Base-by-base conservation (phyloP, 179 eudicot genomes). In the Silene coronaria region DNA sequence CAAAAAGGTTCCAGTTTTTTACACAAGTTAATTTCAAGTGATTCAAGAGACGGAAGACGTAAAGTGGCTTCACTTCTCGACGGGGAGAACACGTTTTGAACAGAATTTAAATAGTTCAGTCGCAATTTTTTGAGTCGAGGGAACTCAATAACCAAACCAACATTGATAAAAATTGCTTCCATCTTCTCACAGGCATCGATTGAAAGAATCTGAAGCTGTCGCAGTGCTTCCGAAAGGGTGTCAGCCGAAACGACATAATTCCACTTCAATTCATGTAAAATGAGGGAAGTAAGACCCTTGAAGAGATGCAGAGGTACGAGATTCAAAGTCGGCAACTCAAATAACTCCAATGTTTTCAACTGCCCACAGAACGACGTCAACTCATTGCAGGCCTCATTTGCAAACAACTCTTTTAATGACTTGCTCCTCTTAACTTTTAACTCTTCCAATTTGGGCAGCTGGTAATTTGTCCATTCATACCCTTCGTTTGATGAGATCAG, bases 341-440 rank as follows among this genome's bases (percentile, higher is more conserved):
- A 1, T 10, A 70, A 48, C 9, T 46, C 22, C 6, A 70, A 24
- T 24, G 17, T 4, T 70, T 23, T 24, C 73, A 70, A 24, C 60
- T 70, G 34, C 13, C 36, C 73, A 46, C 73, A 70, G 27, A 70
- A 48, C 36, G 13, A 11, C 27, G 19, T 70, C 60, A 48, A 24
- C 23, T 2, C 60, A 48, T 13, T 5, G 73, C 8, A 21, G 14
- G 13, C 60, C 3, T 70, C 73, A 19, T 45, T 27, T 0, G 21
- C 45, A 16, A 46, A 46, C 59, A 67, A 67, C 57, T 48, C 73
- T 26, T 46, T 48, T 30, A 70, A 48, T 46, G 73, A 70, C 22
- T 24, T 24, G 16, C 59, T 23, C 2, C 7, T 48, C 60, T 48
- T 16, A 5, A 70, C 60, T 23, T 8, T 16, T 26, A 70, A 45